phyloP scores from a whole-genome alignment of 768 basidiomycete species.

The Phanerochaete carnosa region DNA sequence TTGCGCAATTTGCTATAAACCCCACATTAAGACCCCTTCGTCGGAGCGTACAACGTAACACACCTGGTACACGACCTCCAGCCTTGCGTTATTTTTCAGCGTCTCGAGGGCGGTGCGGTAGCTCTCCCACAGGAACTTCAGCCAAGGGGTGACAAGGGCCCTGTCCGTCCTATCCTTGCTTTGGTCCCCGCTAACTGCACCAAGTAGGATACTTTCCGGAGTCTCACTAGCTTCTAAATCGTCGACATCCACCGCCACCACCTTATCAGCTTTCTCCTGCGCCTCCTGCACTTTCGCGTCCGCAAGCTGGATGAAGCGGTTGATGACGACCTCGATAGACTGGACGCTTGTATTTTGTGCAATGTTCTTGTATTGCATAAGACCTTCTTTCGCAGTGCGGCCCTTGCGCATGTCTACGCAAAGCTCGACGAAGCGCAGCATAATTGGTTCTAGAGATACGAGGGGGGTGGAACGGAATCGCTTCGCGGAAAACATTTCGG shows the following conservation, averaged over 20 bases:
- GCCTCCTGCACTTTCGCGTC: slow-evolving; percentile 83
- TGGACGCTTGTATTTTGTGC: slow-evolving; percentile 90
- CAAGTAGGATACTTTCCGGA: slow-evolving; percentile 86
- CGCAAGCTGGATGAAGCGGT: slow-evolving; percentile 75
- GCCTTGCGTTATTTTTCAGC: slow-evolving; percentile 89
- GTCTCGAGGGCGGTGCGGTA: slow-evolving; percentile 95
- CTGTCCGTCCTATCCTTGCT: slow-evolving; percentile 93
- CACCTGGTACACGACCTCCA: slow-evolving; percentile 94
- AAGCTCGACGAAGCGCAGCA: slow-evolving; percentile 92
- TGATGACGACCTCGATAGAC: slow-evolving; percentile 90
- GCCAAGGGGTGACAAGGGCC: slow-evolving; percentile 93
- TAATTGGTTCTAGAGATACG: slow-evolving; percentile 88
- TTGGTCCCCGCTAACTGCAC: slow-evolving; percentile 87
- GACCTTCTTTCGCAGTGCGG: slow-evolving; percentile 88
- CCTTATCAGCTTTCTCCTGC: slow-evolving; percentile 81
- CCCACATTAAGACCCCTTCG: not conserved
- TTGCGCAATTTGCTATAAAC: slow-evolving; percentile 80
- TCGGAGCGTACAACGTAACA: slow-evolving; percentile 16
- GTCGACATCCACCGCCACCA: slow-evolving; percentile 73
- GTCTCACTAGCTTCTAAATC: slow-evolving; percentile 96
- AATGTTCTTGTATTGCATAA: slow-evolving; percentile 98
- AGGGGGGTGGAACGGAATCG: slow-evolving; percentile 91
- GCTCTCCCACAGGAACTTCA: slow-evolving; percentile 99
- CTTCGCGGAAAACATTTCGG: slow-evolving; percentile 92
- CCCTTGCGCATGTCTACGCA: slow-evolving; percentile 96